Percentiles rank a stretch among this genome's conserved stretches.
Evolutionary conservation across 2,329 filamentous ascomycete genomes (phyloP).

Genomic region (Xylariaceae sp.): DNA sequence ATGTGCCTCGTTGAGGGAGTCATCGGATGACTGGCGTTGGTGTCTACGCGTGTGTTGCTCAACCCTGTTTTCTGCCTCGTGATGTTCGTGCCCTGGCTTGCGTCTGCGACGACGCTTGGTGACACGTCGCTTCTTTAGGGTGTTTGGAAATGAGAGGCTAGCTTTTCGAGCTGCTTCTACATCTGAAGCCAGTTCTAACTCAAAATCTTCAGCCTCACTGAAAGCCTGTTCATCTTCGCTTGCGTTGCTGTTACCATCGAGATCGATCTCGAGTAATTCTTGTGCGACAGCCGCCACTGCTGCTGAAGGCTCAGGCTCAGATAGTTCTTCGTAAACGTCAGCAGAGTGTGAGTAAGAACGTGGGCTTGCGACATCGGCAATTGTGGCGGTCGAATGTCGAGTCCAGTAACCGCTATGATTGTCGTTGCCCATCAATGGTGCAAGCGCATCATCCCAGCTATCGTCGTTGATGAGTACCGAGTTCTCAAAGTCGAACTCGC

Average conservation of each 20-base stretch:
- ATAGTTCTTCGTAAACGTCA: constrained; percentile 2
- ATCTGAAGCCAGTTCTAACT: constrained; percentile 32
- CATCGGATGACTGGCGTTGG: constrained; percentile 17
- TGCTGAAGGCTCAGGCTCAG: constrained; percentile 47
- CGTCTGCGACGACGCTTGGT: constrained; percentile 35
- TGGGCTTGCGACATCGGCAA: constrained; percentile 26
- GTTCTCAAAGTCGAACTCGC: constrained; percentile 78
- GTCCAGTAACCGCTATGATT: constrained; percentile 45
- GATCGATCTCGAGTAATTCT: constrained; percentile 43
- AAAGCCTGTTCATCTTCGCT: constrained; percentile 39
- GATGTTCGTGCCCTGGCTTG: constrained; percentile 28
- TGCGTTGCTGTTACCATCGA: constrained; percentile 7
- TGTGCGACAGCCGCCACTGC: constrained; percentile 53
- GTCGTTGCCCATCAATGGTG: constrained; percentile 58
- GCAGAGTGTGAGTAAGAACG: constrained; percentile 23
- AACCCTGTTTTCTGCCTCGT: constrained; percentile 20
- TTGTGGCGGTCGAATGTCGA: constrained; percentile 37
- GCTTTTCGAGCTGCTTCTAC: constrained; percentile 34
- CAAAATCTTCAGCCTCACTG: constrained; percentile 33
- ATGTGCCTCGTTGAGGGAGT: constrained; percentile 21
- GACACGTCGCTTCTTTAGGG: constrained; percentile 35
- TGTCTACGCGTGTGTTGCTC: constrained; percentile 11
- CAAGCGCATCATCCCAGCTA: constrained; percentile 80
- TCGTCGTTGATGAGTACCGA: constrained; percentile 66
- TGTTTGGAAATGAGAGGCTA: constrained; percentile 31